Conservation (phyloP, 805 yeast genomes). For the Lipomyces starkeyi region DNA sequence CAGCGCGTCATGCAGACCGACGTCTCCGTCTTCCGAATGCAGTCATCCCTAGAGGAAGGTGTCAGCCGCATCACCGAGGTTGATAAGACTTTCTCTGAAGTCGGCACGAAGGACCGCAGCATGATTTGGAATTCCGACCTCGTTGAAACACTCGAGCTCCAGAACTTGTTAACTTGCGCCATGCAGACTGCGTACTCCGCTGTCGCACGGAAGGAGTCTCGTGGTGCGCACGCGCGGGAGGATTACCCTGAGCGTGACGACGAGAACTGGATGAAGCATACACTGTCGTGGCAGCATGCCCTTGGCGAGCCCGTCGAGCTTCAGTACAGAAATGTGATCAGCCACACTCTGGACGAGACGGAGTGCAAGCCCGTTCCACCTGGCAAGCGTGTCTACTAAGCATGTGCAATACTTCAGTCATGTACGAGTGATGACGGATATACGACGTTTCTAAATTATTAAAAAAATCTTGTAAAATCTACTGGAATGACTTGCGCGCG, state of each 20-base stretch:
- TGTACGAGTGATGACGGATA: background rate
- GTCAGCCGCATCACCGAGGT: constrained; percentile 76
- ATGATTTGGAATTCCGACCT: constrained; percentile 99
- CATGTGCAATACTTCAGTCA: background rate
- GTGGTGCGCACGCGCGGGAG: constrained; percentile 99
- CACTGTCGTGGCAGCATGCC: constrained; percentile 85
- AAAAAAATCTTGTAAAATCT: background rate
- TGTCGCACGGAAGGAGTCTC: constrained; percentile 92
- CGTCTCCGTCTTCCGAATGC: constrained; percentile 95
- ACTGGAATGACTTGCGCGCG: constrained; percentile 1
- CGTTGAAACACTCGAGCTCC: constrained; percentile 94
- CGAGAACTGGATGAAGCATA: constrained; percentile 96
- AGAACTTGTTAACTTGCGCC: constrained; percentile 96
- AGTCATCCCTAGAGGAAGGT: constrained; percentile 90
- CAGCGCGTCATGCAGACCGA: constrained; percentile 96
- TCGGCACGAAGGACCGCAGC: constrained; percentile 91
- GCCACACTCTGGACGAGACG: constrained; percentile 81
- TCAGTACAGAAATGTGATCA: constrained; percentile 84
- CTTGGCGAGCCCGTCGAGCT: constrained; percentile 74
- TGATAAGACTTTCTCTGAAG: constrained; percentile 73
- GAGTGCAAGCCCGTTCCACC: constrained; percentile 98
- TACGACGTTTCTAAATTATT: background rate
- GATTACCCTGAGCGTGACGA: constrained; percentile 97
- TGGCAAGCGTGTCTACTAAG: constrained; percentile 91
- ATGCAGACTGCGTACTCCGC: constrained; percentile 94